A percentile compares a stretch with the other conserved stretches of the same genome.
Evolutionary conservation across 2,329 filamentous ascomycete species (phyloP).

Genomic region (Fusarium chlamydosporum): DNA sequence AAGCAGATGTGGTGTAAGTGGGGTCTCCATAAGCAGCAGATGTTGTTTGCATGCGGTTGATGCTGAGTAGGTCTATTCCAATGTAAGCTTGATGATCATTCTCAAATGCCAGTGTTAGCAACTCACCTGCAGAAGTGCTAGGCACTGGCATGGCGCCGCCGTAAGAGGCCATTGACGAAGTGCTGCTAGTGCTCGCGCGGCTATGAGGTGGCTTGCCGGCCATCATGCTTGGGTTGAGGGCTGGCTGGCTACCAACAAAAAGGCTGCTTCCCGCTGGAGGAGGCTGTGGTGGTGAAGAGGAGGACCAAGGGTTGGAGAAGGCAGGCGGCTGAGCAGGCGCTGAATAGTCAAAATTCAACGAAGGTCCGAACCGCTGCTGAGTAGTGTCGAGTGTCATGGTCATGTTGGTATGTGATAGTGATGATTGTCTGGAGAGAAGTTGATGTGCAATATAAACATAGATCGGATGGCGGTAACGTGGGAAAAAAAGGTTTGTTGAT

Average conservation of each 20-base stretch:
- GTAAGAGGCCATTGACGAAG: slow-evolving; percentile 76
- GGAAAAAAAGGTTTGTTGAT: slow-evolving; percentile 62
- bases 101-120: background rate
- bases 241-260: slow-evolving; percentile 71
- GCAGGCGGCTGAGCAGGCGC: slow-evolving; percentile 70
- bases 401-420: slow-evolving; percentile 69
- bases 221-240: slow-evolving; percentile 70
- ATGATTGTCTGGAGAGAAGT: slow-evolving; percentile 32
- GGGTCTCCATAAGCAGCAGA: slow-evolving; percentile 79
- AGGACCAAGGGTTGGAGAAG: slow-evolving; percentile 93
- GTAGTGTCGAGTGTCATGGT: slow-evolving; percentile 95
- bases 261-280: slow-evolving; percentile 71
- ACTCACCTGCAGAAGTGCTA: slow-evolving; percentile 77
- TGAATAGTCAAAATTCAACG: slow-evolving; percentile 83
- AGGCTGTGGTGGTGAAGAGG: slow-evolving; percentile 60
- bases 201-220: slow-evolving; percentile 59
- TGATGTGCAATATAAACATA: slow-evolving; percentile 47
- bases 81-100: slow-evolving; percentile 65
- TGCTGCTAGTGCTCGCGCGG: slow-evolving; percentile 71
- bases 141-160: slow-evolving; percentile 78
- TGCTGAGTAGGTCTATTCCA: slow-evolving; percentile 78
- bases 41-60: slow-evolving; percentile 74
- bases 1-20: slow-evolving; percentile 75
- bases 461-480: slow-evolving; percentile 42
- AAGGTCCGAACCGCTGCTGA: slow-evolving; percentile 81